Evolutionary conservation across 768 basidiomycete species (phyloP), one percentile per base, ranked within the genome.

Genomic region (Coprinopsis strossmayeri): DNA sequence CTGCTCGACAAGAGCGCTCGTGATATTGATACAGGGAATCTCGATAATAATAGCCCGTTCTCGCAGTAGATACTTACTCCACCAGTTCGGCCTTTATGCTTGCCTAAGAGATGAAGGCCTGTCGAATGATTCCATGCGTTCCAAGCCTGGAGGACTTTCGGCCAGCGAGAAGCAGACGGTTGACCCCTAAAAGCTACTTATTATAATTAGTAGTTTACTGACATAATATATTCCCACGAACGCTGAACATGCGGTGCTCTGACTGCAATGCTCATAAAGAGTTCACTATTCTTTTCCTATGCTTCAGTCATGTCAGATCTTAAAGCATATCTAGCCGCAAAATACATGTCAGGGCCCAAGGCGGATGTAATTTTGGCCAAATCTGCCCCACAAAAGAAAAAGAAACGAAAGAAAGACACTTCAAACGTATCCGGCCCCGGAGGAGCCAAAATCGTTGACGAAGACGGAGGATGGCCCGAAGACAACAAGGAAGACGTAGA

Each of bases 341-440:
- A 89, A 53, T 98, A 98, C 70, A 95, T 97, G 93, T 84, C 92
- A 3, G 95, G 95, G 1, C 82, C 91, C 0, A 98, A 97, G 59
- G 92, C 94, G 1, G 95, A 97, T 56, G 93, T 91, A 4, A 98
- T 98, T 53, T 74, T 97, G 5, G 73, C 92, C 2, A 79, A 80
- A 38, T 64, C 77, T 0, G 71, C 67, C 1, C 68, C 70, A 0
- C 76, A 74, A 61, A 85, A 84, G 66, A 88, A 85, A 70, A 91
- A 89, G 74, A 91, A 87, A 66, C 76, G 82, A 45, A 87, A 85
- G 64, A 73, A 64, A 11, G 50, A 55, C 15, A 46, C 59, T 20
- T 28, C n/a, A 20, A 32, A 26, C 34, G 15, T 24, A 15, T 13
- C 21, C 17, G n/a, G 43, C 30, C 23, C 50, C 57, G 65, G 66